Evolutionary conservation across 805 yeast species (phyloP), one percentile per base, ranked within the genome.

Genomic region (Brettanomyces custersianus): DNA sequence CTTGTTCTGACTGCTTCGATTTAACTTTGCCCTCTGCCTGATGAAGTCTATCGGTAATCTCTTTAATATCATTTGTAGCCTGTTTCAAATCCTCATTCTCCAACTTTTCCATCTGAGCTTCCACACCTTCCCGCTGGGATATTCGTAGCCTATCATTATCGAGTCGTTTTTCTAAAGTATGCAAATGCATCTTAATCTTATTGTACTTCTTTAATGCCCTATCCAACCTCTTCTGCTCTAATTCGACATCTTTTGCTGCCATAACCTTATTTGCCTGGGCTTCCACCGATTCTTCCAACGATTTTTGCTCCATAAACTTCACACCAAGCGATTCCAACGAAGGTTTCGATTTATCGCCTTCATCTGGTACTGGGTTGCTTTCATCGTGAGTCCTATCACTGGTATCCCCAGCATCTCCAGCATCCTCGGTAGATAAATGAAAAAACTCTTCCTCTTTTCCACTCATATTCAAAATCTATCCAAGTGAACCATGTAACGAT

Each of bases 261-360:
- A 88, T 66, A 4, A 72, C 74, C 37, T 63, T 62, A 41, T 77
- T 76, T 1, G 96, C 95, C 57, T 73, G 63, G 23, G 65, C 63
- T 13, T 86, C 85, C 23, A 90, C 78, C 38, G 72, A 64, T 32
- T 73, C 61, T 49, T 88, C 98, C n/a, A 90, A 57, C 7, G 78
- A 77, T 36, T 72, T 77, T 55, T 92, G 97, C 47, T 83, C 87
- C 40, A 86, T 76, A 3, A 85, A 62, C 47, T 65, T 65, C 20
- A 83, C 76, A 1, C 74, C 77, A 16, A 73, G 46, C 3, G 59
- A 51, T 17, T 55, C 51, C 23, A 69, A 48, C 1, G 54, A 48
- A 13, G 44, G 17, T 13, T 31, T 22, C 8, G 21, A 24, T 10
- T 17, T 24, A 11, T 31, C 26, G 9, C 18, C 19, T 8, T 29